Conservation (phyloP, 2,329 filamentous ascomycete species). For the Colletotrichum filicis region DNA sequence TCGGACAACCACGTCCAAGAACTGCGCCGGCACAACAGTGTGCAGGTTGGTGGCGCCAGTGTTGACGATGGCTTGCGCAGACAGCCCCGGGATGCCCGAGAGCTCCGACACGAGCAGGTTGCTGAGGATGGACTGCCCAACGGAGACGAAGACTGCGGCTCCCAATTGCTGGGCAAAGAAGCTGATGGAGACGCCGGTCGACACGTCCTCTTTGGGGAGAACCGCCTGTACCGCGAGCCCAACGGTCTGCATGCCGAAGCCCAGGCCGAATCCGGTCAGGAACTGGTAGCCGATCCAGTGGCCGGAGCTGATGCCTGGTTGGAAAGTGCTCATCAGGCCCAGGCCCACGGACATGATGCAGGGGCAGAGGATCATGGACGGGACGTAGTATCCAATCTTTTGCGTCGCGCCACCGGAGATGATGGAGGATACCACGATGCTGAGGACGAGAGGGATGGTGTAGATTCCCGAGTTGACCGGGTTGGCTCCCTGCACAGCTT, state of each 20-base stretch:
- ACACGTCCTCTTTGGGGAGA: slow-evolving; percentile 61
- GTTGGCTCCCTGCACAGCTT: slow-evolving; percentile 63
- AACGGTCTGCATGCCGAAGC: slow-evolving; percentile 68
- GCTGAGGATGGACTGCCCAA: slow-evolving; percentile 65
- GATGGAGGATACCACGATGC: slow-evolving; percentile 63
- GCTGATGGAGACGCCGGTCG: slow-evolving; percentile 64
- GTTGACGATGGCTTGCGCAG: slow-evolving; percentile 53
- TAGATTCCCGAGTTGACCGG: slow-evolving; percentile 67
- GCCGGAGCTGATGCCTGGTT: slow-evolving; percentile 54
- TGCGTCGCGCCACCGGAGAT: slow-evolving; percentile 60
- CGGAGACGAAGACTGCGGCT: slow-evolving; percentile 67
- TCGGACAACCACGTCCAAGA: slow-evolving; percentile 62
- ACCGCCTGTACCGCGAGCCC: slow-evolving; percentile 67
- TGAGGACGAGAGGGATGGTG: slow-evolving; percentile 67
- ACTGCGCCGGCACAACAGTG: slow-evolving; percentile 59
- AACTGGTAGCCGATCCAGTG: slow-evolving; percentile 72
- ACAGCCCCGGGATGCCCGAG: slow-evolving; percentile 53
- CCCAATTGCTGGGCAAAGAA: slow-evolving; percentile 71
- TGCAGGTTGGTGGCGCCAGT: slow-evolving; percentile 71
- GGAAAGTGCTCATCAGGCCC: slow-evolving; percentile 68
- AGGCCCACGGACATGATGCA: slow-evolving; percentile 62
- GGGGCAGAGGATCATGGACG: slow-evolving; percentile 63
- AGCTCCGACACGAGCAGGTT: slow-evolving; percentile 55
- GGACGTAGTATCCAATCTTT: slow-evolving; percentile 69
- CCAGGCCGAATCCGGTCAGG: slow-evolving; percentile 67